Conservation (phyloP, 805 yeast species). For the Saccharomycopsis synnaedendra region DNA sequence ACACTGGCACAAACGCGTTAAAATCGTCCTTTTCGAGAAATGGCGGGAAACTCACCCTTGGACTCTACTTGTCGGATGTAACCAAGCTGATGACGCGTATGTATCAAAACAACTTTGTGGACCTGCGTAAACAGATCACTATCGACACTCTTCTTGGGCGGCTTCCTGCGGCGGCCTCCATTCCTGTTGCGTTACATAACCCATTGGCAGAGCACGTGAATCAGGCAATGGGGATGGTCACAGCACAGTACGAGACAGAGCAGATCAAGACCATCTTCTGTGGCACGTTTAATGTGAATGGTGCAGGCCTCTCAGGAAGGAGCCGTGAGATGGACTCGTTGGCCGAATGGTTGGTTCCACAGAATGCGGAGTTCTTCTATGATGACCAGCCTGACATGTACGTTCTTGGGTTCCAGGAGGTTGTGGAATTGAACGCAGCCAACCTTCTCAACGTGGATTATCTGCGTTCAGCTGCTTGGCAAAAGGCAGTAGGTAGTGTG, state of each 20-base stretch:
- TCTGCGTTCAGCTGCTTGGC: conserved; percentile 75
- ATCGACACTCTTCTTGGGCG: conserved; percentile 82
- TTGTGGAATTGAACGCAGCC: conserved; percentile 86
- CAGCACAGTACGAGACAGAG: conserved; percentile 45
- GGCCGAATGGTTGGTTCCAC: conserved; percentile 69
- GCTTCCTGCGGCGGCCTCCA: conserved; percentile 44
- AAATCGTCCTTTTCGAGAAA: conserved; percentile 83
- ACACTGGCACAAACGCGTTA: conserved; percentile 95
- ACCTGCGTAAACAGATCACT: conserved; percentile 79
- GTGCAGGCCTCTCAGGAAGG: conserved; percentile 28
- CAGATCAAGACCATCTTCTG: conserved; percentile 54
- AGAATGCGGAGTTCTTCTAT: conserved; percentile 30
- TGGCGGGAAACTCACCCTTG: conserved; percentile 90
- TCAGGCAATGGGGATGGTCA: conserved; percentile 37
- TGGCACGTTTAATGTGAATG: conserved; percentile 86
- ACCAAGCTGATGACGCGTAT: conserved; percentile 91
- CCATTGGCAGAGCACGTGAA: conserved; percentile 83
- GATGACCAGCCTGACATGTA: conserved; percentile 60
- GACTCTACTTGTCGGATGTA: conserved; percentile 95
- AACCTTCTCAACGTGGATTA: conserved; percentile 80
- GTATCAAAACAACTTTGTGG: conserved; percentile 93
- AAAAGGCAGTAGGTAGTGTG: conserved; percentile 47
- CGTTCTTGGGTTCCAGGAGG: conserved; percentile 89
- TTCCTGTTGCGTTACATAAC: conserved; percentile 66
- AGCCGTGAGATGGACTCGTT: conserved; percentile 16